Percentiles rank a stretch among this genome's conserved stretches.
These are phyloP conservation scores for Eragrostis curvula DNA, from an alignment of 176 grass and related monocot species.

Conservation along the genomic window DNA sequence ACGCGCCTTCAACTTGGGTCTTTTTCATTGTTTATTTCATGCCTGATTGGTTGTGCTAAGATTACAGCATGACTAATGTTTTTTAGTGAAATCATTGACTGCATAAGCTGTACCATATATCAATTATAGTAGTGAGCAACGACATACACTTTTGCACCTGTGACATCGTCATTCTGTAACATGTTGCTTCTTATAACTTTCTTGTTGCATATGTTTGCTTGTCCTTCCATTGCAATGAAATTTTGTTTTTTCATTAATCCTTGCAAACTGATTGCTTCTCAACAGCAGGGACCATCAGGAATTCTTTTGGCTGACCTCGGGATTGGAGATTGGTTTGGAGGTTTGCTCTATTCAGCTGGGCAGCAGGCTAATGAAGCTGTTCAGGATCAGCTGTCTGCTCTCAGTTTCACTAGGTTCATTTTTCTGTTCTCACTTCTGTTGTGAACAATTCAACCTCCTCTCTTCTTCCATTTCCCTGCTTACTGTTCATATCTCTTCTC, in stretches of 20 bases:
- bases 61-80: not conserved
- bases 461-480: conserved; percentile 1
- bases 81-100: not conserved
- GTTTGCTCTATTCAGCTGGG: conserved; percentile 82
- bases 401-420: conserved; percentile 86
- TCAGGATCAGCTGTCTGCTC: conserved; percentile 89
- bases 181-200: not conserved
- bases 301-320: conserved; percentile 70
- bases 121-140: not conserved
- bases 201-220: conserved; percentile 3
- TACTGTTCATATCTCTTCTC: not conserved
- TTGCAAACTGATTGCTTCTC: conserved; percentile 23
- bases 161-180: not conserved
- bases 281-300: conserved; percentile 51
- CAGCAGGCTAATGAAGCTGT: conserved; percentile 97
- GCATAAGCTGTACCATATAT: not conserved
- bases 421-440: conserved; percentile 36
- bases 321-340: conserved; percentile 86
- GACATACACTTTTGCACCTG: not conserved
- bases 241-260: not conserved
- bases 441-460: not conserved
- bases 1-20: not conserved
- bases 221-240: not conserved
- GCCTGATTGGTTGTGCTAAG: not conserved
- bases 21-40: not conserved